A percentile compares a stretch with the other conserved stretches of the same genome.
Evolutionary conservation across 306 rosid genomes (phyloP).

Genomic region (Acmispon strigosus): DNA sequence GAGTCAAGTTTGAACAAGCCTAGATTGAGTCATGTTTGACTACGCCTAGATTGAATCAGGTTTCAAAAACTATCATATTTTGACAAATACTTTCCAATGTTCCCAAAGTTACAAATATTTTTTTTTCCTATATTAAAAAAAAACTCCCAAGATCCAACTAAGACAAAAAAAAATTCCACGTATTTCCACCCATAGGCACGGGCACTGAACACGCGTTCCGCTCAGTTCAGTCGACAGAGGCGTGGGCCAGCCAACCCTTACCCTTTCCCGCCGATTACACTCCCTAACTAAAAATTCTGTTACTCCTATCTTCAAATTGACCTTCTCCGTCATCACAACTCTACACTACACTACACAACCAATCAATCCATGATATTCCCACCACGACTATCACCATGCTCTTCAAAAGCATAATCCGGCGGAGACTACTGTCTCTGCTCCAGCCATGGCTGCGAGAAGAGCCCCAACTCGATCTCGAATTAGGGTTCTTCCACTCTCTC

Average conservation of each 20-base stretch:
- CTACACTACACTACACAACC: not conserved
- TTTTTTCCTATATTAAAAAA: no score
- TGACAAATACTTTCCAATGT: no score
- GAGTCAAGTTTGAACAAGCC: no score
- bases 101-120: no score
- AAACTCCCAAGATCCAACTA: no score
- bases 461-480: constrained; percentile 47
- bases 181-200: not conserved
- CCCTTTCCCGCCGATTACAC: constrained; percentile 47
- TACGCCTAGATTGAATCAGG: no score
- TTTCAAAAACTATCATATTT: no score
- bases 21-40: no score
- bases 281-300: not conserved
- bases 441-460: constrained; percentile 72
- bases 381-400: constrained; percentile 30
- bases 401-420: constrained; percentile 33
- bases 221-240: not conserved
- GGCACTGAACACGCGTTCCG: not conserved
- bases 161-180: no score
- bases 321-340: not conserved
- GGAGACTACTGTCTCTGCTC: constrained; percentile 60
- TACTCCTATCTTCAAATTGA: not conserved
- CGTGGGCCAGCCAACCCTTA: not conserved
- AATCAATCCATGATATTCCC: not conserved
- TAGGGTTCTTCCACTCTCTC: constrained; percentile 54